Base-by-base conservation (phyloP, 441 rosid species). In the Mallotus japonicus region DNA sequence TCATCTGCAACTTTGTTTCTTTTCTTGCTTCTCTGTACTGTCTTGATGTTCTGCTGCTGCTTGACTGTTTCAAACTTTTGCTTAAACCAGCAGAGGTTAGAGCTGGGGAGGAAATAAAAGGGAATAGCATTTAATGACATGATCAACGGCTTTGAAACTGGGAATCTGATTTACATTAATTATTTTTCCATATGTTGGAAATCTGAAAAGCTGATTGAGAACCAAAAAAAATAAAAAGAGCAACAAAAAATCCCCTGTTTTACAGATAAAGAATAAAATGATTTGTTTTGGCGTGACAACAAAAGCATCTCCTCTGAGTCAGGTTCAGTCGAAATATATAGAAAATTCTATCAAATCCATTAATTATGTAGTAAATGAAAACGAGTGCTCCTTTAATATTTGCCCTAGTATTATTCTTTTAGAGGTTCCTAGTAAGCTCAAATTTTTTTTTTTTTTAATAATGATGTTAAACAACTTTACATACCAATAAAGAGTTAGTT, bases 331-430 rank as follows among this genome's bases (percentile, higher is more conserved):
- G 66, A 64, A 78, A 47, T 53, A 57, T 67, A 55, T 72, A 72
- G 76, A 70, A 81, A 79, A 24, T 76, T 60, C 80, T 72, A 75
- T 72, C 74, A 19, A 71, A 70, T 78, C 70, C 77, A 64, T 70
- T 37, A 37, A 37, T 3, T 37, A 37, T 37, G 40, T 4, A 37
- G 40, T 37, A 37, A 37, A 37, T 37, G 40, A 37, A 37, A 37
- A 37, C 2, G 40, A 37, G 40, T 37, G 40, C 40, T 37, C 40
- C 40, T 37, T 37, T 37, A 37, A 37, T 37, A 37, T 4, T 28
- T 28, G 32, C 32, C 32, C 32, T 28, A 28, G 32, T 28, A 28
- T 3, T 28, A 28, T 28, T 28, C 32, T 28, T 28, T 28, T 28
- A 28, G 32, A 28, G 32, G 32, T 1, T 1, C 32, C 32, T 28